Evolutionary conservation across 768 basidiomycete genomes (phyloP).

Genomic region (Mycena vitilis): DNA sequence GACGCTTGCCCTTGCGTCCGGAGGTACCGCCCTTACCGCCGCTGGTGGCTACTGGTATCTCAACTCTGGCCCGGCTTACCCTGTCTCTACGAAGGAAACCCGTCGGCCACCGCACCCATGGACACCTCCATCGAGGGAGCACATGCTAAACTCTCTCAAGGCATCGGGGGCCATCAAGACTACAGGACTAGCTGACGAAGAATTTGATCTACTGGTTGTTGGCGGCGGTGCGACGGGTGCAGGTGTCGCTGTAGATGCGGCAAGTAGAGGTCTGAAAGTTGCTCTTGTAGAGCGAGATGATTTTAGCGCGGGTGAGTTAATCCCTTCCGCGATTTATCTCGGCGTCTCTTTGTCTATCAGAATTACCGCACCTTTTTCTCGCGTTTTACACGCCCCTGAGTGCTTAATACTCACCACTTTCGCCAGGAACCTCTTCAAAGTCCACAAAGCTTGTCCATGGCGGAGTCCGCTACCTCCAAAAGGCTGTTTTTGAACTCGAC

Average conservation of each 20-base stretch:
- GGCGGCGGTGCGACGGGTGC: conserved; percentile 97
- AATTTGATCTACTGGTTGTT: conserved; percentile 85
- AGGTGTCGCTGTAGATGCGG: conserved; percentile 96
- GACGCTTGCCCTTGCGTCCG: conserved; percentile 63
- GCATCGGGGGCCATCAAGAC: conserved; percentile 50
- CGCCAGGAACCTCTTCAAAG: conserved; percentile 91
- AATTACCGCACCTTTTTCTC: not conserved
- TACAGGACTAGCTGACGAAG: conserved; percentile 53
- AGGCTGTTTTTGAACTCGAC: conserved; percentile 94
- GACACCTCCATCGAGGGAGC: conserved; percentile 77
- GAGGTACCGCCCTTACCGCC: conserved; percentile 62
- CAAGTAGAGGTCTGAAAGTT: conserved; percentile 89
- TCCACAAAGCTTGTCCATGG: conserved; percentile 99
- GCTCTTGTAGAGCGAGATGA: conserved; percentile 95
- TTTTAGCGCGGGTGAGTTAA: conserved; percentile 80
- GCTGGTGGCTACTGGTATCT: conserved; percentile 78
- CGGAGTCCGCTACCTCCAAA: conserved; percentile 97
- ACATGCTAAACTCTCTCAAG: conserved; percentile 72
- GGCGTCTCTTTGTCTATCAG: not conserved
- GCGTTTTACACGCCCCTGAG: too few species aligned
- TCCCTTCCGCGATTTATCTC: not conserved
- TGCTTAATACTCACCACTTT: not conserved
- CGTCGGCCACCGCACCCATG: conserved; percentile 83
- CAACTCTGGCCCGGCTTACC: conserved; percentile 79
- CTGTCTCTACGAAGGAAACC: conserved; percentile 69